Conservation (phyloP, 1,284 basidiomycete species). For the Pseudozyma pruni region DNA sequence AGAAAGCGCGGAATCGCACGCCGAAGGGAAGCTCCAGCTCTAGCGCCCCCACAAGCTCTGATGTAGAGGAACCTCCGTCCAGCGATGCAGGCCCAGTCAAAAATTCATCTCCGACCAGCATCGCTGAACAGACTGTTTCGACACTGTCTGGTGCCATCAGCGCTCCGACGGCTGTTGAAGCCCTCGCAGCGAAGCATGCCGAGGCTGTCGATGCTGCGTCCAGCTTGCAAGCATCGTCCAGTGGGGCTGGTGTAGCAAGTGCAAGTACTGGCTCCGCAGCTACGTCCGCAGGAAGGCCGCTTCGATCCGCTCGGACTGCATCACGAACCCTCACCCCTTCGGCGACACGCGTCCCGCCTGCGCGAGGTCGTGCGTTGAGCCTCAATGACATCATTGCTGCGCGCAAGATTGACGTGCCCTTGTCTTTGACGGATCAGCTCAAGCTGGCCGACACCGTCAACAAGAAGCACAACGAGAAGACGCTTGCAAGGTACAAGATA, state of each 20-base stretch:
- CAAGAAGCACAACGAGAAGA: constrained; percentile 51
- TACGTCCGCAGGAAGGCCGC: constrained; percentile 22
- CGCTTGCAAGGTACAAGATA: constrained; percentile 42
- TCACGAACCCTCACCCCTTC: constrained; percentile 28
- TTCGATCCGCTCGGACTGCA: constrained; percentile 26
- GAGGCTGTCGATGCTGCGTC: constrained; percentile 8
- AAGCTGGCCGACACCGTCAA: constrained; percentile 43
- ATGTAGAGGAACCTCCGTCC: constrained; percentile 15
- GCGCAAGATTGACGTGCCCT: constrained; percentile 44
- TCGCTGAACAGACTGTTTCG: constrained; percentile 1
- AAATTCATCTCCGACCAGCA: constrained; percentile 4
- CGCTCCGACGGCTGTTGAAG: constrained; percentile 4
- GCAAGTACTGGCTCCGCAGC: constrained; percentile 1
- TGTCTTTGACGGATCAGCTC: constrained; percentile 42
- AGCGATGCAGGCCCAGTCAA: constrained; percentile 3
- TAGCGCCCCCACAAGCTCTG: constrained; percentile 17
- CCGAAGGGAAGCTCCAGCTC: constrained; percentile 14
- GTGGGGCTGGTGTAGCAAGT: neutral
- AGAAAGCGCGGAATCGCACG: constrained; percentile 33
- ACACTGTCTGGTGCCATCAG: neutral
- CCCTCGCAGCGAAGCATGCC: constrained; percentile 4
- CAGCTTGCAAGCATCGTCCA: neutral
- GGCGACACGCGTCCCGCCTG: constrained; percentile 29
- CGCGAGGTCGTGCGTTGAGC: constrained; percentile 38
- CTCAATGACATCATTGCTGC: constrained; percentile 49